Evolutionary conservation across 768 basidiomycete species (phyloP).

Genomic region (Rubroboletus satanas): DNA sequence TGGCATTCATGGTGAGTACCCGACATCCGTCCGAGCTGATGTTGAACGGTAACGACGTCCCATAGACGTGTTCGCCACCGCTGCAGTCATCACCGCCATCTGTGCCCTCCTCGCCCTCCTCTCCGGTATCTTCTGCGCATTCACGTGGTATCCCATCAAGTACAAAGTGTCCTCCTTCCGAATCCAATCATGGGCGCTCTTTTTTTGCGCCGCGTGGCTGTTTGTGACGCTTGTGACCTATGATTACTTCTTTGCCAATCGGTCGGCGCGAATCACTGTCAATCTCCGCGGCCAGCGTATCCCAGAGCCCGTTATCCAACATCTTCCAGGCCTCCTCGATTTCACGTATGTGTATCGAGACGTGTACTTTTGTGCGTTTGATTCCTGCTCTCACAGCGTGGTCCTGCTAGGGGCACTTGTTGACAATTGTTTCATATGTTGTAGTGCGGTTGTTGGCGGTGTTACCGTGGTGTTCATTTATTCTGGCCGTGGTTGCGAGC

Average conservation of each 20-base stretch:
- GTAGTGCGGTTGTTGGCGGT: constrained; percentile 48
- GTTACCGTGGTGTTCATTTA: constrained; percentile 49
- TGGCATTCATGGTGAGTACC: constrained; percentile 11
- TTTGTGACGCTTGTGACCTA: constrained; percentile 48
- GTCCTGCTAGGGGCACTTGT: background rate
- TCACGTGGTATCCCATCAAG: constrained; percentile 16
- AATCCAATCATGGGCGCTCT: constrained; percentile 37
- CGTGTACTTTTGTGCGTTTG: constrained; percentile 40
- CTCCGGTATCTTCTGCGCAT: constrained; percentile 25
- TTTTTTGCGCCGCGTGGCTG: constrained; percentile 44
- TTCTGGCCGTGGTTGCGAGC: constrained; percentile 38
- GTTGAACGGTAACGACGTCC: background rate
- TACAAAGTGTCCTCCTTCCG: constrained; percentile 15
- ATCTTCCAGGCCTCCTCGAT: constrained; percentile 35
- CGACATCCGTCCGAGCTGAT: background rate
- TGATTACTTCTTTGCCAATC: constrained; percentile 43
- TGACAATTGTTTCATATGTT: constrained; percentile 1
- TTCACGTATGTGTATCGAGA: constrained; percentile 41
- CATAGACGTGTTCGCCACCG: constrained; percentile 39
- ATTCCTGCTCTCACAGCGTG: background rate
- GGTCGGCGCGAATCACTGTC: constrained; percentile 43
- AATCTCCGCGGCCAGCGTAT: constrained; percentile 37
- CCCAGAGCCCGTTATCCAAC: constrained; percentile 35
- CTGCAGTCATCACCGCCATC: constrained; percentile 35
- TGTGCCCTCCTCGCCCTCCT: constrained; percentile 34